Conservation (phyloP, 192 early-diverging fungal species). For the Blastocladiella britannica region DNA sequence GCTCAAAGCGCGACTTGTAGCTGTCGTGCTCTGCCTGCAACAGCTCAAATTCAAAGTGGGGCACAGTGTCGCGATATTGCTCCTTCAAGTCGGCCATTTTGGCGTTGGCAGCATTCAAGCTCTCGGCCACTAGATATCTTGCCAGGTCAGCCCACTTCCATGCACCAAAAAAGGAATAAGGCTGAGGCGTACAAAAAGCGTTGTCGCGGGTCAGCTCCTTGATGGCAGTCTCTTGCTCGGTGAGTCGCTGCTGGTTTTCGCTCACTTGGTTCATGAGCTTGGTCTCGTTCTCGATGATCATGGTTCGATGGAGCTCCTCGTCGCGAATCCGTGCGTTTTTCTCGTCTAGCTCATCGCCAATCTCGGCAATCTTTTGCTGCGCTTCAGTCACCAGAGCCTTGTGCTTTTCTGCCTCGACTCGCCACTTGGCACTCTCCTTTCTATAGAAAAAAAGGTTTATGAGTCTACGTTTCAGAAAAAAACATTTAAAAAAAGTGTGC, state of each 20-base stretch:
- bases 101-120: not conserved
- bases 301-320: not conserved
- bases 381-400: no score
- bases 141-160: no score
- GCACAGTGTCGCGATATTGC: not conserved
- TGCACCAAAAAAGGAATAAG: no score
- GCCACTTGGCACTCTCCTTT: no score
- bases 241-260: not conserved
- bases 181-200: not conserved
- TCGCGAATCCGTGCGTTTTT: not conserved
- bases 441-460: no score
- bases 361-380: no score
- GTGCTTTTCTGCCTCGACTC: no score
- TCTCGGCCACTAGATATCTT: not conserved
- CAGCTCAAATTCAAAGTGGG: not conserved
- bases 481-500: no score
- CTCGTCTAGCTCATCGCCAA: not conserved
- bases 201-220: not conserved
- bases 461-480: no score
- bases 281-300: not conserved
- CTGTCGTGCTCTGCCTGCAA: not conserved
- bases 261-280: not conserved
- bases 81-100: not conserved
- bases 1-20: not conserved
- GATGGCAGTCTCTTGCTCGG: not conserved